Percentiles rank a stretch among this genome's conserved stretches.
phyloP scores from a whole-genome alignment of 2,329 filamentous ascomycete species.

The Aureobasidium sp. region DNA sequence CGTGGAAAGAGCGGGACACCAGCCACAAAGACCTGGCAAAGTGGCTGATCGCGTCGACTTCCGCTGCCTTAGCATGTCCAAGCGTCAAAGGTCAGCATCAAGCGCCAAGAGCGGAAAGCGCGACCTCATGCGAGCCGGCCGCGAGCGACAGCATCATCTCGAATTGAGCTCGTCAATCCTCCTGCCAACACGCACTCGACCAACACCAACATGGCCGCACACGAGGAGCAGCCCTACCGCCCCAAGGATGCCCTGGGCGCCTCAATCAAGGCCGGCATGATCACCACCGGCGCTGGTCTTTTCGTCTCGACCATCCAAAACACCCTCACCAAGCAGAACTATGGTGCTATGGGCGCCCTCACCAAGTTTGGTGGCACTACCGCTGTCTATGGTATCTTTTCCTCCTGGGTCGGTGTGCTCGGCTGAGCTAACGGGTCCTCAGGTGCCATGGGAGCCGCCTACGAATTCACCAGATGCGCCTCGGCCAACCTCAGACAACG shows the following conservation, averaged over 20 bases:
- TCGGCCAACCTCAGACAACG: slow-evolving; percentile 78
- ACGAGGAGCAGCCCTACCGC: slow-evolving; percentile 46
- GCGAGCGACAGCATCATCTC: neutral
- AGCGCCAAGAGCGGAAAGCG: slow-evolving; percentile 2
- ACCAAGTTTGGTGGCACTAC: slow-evolving; percentile 69
- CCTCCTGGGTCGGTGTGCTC: neutral
- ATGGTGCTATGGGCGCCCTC: slow-evolving; percentile 73
- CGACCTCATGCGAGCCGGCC: slow-evolving; percentile 1
- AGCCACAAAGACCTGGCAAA: neutral
- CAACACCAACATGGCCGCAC: slow-evolving; percentile 5
- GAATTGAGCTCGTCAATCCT: neutral
- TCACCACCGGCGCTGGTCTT: slow-evolving; percentile 60
- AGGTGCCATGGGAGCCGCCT: slow-evolving; percentile 68
- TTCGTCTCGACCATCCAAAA: slow-evolving; percentile 75
- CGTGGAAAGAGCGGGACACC: neutral
- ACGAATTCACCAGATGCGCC: slow-evolving; percentile 67
- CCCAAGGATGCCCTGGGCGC: slow-evolving; percentile 66
- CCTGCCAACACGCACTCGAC: slow-evolving; percentile 1
- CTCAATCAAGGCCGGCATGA: slow-evolving; percentile 53
- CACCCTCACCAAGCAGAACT: slow-evolving; percentile 72
- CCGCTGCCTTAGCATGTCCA: neutral
- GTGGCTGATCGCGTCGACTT: neutral
- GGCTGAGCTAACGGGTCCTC: slow-evolving; percentile 12
- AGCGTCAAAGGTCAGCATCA: neutral
- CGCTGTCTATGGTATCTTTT: slow-evolving; percentile 51